These are phyloP conservation scores for Cardiospermum halicacabum DNA, from an alignment of 345 rosid genomes.

Conservation along the genomic window DNA sequence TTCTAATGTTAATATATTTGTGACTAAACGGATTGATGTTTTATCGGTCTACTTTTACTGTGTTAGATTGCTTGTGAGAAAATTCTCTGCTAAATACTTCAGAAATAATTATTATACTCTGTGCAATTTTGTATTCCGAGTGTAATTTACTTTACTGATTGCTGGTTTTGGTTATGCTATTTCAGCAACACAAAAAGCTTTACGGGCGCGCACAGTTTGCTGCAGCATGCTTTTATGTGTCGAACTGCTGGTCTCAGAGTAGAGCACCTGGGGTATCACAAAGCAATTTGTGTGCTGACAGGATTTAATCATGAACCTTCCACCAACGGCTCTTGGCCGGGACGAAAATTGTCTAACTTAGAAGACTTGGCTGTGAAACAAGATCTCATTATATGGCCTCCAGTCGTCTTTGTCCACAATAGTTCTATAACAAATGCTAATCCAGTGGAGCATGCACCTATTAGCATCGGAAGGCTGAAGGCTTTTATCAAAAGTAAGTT, in stretches of 20 bases:
- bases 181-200: constrained; percentile 38
- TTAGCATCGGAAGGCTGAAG: constrained; percentile 28
- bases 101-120: no score
- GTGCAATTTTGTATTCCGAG: not conserved
- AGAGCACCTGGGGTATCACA: constrained; percentile 53
- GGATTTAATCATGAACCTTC: constrained; percentile 35
- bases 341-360: constrained; percentile 21
- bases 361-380: constrained; percentile 39
- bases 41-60: not conserved
- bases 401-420: constrained; percentile 40
- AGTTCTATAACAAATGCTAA: constrained; percentile 32
- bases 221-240: constrained; percentile 32
- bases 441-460: constrained; percentile 24
- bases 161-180: constrained; percentile 4
- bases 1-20: not conserved
- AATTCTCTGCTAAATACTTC: no score
- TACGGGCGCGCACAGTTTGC: constrained; percentile 33
- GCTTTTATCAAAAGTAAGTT: constrained; percentile 36
- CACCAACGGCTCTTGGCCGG: constrained; percentile 26
- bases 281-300: constrained; percentile 47
- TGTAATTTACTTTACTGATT: constrained; percentile 1
- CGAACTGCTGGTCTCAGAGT: constrained; percentile 25
- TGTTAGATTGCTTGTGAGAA: not conserved
- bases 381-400: constrained; percentile 59
- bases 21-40: not conserved